Conservation (phyloP, 352 stramenopile genomes). For the Phytophthora chlamydospora region DNA sequence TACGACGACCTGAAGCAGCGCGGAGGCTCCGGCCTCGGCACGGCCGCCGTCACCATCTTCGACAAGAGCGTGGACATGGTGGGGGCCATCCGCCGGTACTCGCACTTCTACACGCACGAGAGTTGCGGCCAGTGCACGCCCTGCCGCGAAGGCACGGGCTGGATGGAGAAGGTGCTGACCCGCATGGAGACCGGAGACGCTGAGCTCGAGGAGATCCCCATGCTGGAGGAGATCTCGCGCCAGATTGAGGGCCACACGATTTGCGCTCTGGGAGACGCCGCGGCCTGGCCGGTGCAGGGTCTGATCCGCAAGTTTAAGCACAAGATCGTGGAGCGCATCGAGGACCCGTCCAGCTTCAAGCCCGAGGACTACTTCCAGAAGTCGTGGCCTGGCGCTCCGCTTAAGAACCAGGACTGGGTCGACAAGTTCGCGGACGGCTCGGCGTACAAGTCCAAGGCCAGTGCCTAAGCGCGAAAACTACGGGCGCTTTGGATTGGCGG, state of each 20-base stretch:
- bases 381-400: constrained; percentile 95
- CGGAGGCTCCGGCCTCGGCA: constrained; percentile 96
- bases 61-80: constrained; percentile 99
- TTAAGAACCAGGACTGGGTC: constrained; percentile 96
- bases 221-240: constrained; percentile 99
- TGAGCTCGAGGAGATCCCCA: constrained; percentile 98
- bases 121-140: constrained; percentile 99
- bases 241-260: constrained; percentile 99
- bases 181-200: constrained; percentile 98
- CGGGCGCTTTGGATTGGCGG: constrained; percentile 14
- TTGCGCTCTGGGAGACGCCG: constrained; percentile 98
- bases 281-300: constrained; percentile 99
- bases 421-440: constrained; percentile 93
- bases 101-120: constrained; percentile 99
- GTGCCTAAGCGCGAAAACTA: constrained; percentile 41
- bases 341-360: constrained; percentile 95
- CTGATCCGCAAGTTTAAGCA: constrained; percentile 99
- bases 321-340: constrained; percentile 98
- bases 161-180: constrained; percentile 97
- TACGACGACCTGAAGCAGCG: constrained; percentile 98
- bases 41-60: constrained; percentile 99
- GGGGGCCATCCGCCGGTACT: constrained; percentile 96
- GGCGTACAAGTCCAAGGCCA: constrained; percentile 82
- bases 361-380: constrained; percentile 94
- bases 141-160: constrained; percentile 97